Conservation (phyloP, 208 protist species). For the Leishmania tarentolae region DNA sequence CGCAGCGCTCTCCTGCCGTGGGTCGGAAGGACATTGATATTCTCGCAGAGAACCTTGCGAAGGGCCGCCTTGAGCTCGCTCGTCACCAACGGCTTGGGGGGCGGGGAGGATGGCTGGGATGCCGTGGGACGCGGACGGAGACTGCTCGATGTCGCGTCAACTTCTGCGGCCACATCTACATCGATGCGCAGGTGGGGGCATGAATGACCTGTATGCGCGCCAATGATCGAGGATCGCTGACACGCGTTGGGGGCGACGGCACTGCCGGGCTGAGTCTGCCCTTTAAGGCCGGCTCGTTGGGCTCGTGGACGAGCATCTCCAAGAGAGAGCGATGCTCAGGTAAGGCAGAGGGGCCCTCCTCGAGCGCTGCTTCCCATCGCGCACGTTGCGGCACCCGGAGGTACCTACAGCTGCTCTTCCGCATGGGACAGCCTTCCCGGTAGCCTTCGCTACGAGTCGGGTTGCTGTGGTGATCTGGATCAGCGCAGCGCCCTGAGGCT, state of each 20-base stretch:
- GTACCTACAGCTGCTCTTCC: background rate
- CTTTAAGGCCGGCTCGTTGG: too few species aligned
- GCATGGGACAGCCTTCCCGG: too few species aligned
- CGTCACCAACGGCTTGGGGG: too few species aligned
- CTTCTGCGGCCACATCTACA: background rate
- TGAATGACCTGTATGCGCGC: too few species aligned
- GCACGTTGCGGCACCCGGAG: background rate
- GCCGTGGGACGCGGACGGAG: too few species aligned
- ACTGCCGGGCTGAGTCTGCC: background rate
- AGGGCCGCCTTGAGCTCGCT: too few species aligned
- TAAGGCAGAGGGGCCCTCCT: background rate
- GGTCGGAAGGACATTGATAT: too few species aligned
- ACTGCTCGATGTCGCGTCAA: background rate
- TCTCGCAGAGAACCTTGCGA: too few species aligned
- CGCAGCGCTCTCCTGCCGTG: too few species aligned
- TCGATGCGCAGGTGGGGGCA: too few species aligned
- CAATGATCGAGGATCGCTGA: background rate
- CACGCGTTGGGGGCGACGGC: too few species aligned
- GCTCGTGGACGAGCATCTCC: background rate
- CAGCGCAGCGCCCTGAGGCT: background rate
- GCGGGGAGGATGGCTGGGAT: too few species aligned
- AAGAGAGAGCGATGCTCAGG: background rate
- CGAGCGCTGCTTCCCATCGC: background rate
- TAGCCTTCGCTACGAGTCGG: background rate
- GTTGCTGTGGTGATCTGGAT: background rate